Evolutionary conservation across 306 rosid genomes (phyloP).

Genomic region (Quercus berberidifolia): DNA sequence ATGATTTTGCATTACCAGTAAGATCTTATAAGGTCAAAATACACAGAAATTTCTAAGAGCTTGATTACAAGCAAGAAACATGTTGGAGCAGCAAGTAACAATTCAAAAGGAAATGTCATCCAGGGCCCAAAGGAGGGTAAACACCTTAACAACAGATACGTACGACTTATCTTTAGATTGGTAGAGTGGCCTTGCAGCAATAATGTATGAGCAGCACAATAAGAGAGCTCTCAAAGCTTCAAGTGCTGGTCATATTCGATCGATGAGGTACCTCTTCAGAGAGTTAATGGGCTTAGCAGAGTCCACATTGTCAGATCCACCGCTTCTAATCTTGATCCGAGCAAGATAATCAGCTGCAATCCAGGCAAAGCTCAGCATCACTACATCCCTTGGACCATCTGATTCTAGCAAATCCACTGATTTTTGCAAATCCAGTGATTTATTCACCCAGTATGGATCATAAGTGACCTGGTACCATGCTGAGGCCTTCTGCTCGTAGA

Average conservation of each 20-base stretch:
- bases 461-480: slow-evolving; percentile 90
- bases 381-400: slow-evolving; percentile 25
- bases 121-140: background rate
- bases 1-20: too few species aligned
- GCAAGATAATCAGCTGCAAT: slow-evolving; percentile 78
- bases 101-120: background rate
- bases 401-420: slow-evolving; percentile 34
- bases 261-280: slow-evolving; percentile 51
- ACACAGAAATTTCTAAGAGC: background rate
- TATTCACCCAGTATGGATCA: slow-evolving; percentile 72
- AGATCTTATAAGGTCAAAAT: too few species aligned
- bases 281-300: slow-evolving; percentile 58
- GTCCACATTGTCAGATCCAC: slow-evolving; percentile 21
- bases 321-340: slow-evolving; percentile 60
- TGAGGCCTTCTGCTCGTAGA: slow-evolving; percentile 77
- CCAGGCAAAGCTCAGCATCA: slow-evolving; percentile 86
- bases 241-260: slow-evolving; percentile 43
- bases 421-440: slow-evolving; percentile 34
- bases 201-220: background rate
- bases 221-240: background rate
- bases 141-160: background rate
- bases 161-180: slow-evolving; percentile 10
- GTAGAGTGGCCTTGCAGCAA: slow-evolving; percentile 58
- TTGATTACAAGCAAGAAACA: background rate
- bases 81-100: slow-evolving; percentile 1